Evolutionary conservation across 2,329 filamentous ascomycete genomes (phyloP), one percentile per base, ranked within the genome.

Genomic region (Monosporascus sp.): DNA sequence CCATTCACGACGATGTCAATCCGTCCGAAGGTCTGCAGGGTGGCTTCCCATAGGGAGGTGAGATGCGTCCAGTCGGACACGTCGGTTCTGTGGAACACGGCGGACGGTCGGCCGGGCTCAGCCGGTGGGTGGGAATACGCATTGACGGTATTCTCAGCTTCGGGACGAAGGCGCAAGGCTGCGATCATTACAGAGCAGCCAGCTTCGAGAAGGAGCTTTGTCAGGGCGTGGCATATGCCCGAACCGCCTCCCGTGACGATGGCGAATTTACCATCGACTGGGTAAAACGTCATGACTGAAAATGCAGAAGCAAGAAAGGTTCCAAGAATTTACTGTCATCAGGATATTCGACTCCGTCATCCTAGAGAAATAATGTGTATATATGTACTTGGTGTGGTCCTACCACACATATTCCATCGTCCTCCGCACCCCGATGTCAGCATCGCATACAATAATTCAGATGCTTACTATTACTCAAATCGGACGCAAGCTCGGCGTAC

Each of bases 171-270:
- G 37, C 57, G 54, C 41, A 72, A 58, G 55, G 74, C 71, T 43
- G 62, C 71, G 38, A 73, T 63, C 24, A 73, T 52, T 43, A 73
- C 70, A 9, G 70, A 72, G 56, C 65, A 72, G 51, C 68, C 69
- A 18, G 64, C 63, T 3, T 54, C 52, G 37, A 73, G 64, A 3
- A 74, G 64, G 3, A 68, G 55, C 20, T 60, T 57, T 46, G 66
- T 63, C 53, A 73, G 70, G 37, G 60, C 65, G 8, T 72, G 65
- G 57, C 66, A 69, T 51, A 74, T 73, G 31, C 71, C 62, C 47
- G 62, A 65, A 6, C 65, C 65, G 5, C 59, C 68, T 11, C 66
- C 67, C 2, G 68, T 70, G 22, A 71, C 56, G 25, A 70, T 55
- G n/a, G 66, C 68, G 43, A 63, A 55, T 31, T 68, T 66, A 25